Evolutionary conservation across 2,329 filamentous ascomycete genomes (phyloP), one percentile per base, ranked within the genome.

Genomic region (Biscogniauxia mediterranea): DNA sequence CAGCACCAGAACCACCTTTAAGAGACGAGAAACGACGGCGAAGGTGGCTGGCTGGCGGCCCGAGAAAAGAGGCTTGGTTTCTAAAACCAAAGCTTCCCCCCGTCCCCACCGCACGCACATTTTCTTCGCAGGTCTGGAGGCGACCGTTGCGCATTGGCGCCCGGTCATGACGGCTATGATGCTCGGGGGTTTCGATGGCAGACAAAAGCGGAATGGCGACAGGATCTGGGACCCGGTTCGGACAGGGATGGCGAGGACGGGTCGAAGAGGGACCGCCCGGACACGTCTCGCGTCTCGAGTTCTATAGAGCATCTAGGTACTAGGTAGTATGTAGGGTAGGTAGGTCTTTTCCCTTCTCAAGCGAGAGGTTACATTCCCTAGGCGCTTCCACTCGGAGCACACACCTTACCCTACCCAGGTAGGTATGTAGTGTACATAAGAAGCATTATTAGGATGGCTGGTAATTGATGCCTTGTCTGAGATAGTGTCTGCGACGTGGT

Each of bases 251-350:
- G 9, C 26, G 42, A 50, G 54, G 23, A 51, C 55, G 55, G 55
- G 28, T 56, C 55, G 21, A 50, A 21, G 55, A 51, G 55, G 38
- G 55, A 21, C 55, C 46, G 42, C n/a, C 23, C 55, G 6, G 51
- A 20, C n/a, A 32, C 42, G 56, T 58, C 56, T 58, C 56, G 56
- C 42, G 56, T 58, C 56, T 58, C 56, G 56, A 49, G 50, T 38
- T 58, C 9, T 26, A 20, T 54, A 54, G 17, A n/a, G 26, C 46
- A 55, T 32, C 28, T 32, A n/a, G n/a, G n/a, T n/a, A 17, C 19
- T 46, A 26, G n/a, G 26, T 15, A 6, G 25, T 23, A 23, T 5
- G 2, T 23, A 23, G 23, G 23, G 23, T 23, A 23, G 23, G 5
- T 23, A 23, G 23, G 23, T 28, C 28, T 7, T 25, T 26, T 25